These are phyloP conservation scores for Sphagnurus paluster DNA, from an alignment of 1,284 basidiomycete genomes.

Conservation along the genomic window DNA sequence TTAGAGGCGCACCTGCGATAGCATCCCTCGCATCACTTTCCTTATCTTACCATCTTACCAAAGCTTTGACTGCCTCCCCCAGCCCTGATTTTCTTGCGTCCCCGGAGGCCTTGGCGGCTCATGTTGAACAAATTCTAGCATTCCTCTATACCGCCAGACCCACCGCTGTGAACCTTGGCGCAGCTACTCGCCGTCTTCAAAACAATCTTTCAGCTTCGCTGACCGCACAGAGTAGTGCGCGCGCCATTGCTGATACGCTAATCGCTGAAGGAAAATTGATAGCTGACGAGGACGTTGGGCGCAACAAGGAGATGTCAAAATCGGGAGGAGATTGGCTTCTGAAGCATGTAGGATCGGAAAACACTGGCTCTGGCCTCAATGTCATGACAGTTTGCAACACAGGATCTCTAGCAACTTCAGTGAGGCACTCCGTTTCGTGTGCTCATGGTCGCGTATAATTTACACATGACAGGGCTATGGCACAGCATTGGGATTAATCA, in stretches of 20 bases:
- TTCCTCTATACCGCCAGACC: slow-evolving; percentile 86
- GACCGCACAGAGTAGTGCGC: slow-evolving; percentile 41
- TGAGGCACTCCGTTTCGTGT: slow-evolving; percentile 37
- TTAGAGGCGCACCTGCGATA: slow-evolving; percentile 93
- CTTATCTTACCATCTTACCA: slow-evolving; percentile 62
- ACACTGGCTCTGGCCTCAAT: slow-evolving; percentile 60
- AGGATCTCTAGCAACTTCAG: slow-evolving; percentile 88
- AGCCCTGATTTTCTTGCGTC: slow-evolving; percentile 52
- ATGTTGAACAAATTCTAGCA: slow-evolving; percentile 61
- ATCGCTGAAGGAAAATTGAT: slow-evolving; percentile 66
- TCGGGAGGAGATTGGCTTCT: slow-evolving; percentile 85
- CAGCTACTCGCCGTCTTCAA: slow-evolving; percentile 74
- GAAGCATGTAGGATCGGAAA: slow-evolving; percentile 47
- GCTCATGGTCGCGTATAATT: slow-evolving; percentile 3
- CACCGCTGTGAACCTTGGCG: slow-evolving; percentile 90
- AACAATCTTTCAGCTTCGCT: slow-evolving; percentile 43
- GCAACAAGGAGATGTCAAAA: slow-evolving; percentile 82
- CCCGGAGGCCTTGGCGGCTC: slow-evolving; percentile 44
- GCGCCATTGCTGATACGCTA: slow-evolving; percentile 55
- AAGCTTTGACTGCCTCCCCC: slow-evolving; percentile 43
- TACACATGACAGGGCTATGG: slow-evolving; percentile 76
- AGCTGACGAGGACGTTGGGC: slow-evolving; percentile 80
- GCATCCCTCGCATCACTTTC: slow-evolving; percentile 86
- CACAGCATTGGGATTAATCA: slow-evolving; percentile 92
- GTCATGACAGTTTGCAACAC: slow-evolving; percentile 96